phyloP scores from a whole-genome alignment of 1,284 basidiomycete genomes.

The Ustilago lituana region DNA sequence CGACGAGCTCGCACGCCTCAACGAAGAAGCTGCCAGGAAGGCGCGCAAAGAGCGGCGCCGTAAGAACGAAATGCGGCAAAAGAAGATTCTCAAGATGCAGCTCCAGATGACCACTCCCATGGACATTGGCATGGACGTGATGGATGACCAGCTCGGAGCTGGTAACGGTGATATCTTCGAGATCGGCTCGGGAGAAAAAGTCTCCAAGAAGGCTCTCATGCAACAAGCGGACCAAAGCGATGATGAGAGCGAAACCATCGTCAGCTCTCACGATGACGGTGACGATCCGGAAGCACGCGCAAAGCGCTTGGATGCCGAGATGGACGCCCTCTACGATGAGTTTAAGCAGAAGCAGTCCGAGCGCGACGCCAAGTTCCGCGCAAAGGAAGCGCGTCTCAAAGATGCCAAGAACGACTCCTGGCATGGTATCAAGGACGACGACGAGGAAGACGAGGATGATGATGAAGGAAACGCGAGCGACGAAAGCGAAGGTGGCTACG shows the following conservation, averaged over 20 bases:
- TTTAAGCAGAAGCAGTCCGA: conserved; percentile 85
- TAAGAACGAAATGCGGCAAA: conserved; percentile 87
- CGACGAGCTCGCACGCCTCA: conserved; percentile 81
- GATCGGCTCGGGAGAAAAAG: conserved; percentile 47
- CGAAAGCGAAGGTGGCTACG: conserved; percentile 75
- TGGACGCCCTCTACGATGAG: conserved; percentile 87
- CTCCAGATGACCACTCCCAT: conserved; percentile 95
- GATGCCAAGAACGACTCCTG: conserved; percentile 71
- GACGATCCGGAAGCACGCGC: conserved; percentile 71
- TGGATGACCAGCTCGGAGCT: conserved; percentile 57
- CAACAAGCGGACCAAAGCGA: conserved; percentile 71
- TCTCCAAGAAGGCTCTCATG: conserved; percentile 28
- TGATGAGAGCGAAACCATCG: conserved; percentile 69
- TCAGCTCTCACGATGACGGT: conserved; percentile 72
- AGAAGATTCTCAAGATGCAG: conserved; percentile 93
- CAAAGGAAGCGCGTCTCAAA: conserved; percentile 81
- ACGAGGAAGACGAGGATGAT: conserved; percentile 63
- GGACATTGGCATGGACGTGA: conserved; percentile 86
- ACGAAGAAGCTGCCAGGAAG: conserved; percentile 79
- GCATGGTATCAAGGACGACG: conserved; percentile 61
- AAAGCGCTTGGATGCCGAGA: conserved; percentile 77
- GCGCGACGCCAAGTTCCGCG: conserved; percentile 88
- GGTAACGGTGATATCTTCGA: conserved; percentile 61
- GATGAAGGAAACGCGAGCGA: conserved; percentile 67
- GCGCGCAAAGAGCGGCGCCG: conserved; percentile 83